phyloP scores from a whole-genome alignment of 805 yeast species.

The Hanseniaspora occidentalis region DNA sequence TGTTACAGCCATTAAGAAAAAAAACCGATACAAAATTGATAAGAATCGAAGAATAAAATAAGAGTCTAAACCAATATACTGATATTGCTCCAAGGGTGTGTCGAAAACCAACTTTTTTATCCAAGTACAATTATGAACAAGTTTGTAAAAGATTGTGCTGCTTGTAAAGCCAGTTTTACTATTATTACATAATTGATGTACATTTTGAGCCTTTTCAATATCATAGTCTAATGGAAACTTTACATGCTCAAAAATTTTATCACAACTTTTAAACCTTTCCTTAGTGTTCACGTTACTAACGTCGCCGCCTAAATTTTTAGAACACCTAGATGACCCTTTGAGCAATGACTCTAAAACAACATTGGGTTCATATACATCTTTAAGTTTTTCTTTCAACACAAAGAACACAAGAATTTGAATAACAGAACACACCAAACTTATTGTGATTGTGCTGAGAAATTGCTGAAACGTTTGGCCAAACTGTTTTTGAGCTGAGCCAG shows the following conservation, averaged over 20 bases:
- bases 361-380: conserved; percentile 43
- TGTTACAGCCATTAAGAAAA: conserved; percentile 37
- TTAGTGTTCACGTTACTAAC: too few species aligned
- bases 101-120: conserved; percentile 29
- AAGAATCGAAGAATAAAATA: conserved; percentile 60
- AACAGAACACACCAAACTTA: conserved; percentile 41
- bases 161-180: background rate
- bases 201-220: background rate
- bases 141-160: background rate
- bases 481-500: conserved; percentile 45
- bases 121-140: conserved; percentile 41
- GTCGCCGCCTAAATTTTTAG: too few species aligned
- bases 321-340: too few species aligned
- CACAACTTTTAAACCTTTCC: too few species aligned
- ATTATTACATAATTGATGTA: background rate
- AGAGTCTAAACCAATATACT: conserved; percentile 55
- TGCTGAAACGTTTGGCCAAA: conserved; percentile 47
- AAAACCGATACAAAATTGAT: conserved; percentile 36
- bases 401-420: conserved; percentile 37
- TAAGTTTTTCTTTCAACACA: conserved; percentile 24
- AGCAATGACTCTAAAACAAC: conserved; percentile 13
- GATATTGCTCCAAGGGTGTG: conserved; percentile 30
- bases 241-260: background rate
- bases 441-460: conserved; percentile 40
- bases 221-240: background rate